Evolutionary conservation across 2,329 filamentous ascomycete genomes (phyloP), one percentile per base, ranked within the genome.

Genomic region (Fusarium nelsonii): DNA sequence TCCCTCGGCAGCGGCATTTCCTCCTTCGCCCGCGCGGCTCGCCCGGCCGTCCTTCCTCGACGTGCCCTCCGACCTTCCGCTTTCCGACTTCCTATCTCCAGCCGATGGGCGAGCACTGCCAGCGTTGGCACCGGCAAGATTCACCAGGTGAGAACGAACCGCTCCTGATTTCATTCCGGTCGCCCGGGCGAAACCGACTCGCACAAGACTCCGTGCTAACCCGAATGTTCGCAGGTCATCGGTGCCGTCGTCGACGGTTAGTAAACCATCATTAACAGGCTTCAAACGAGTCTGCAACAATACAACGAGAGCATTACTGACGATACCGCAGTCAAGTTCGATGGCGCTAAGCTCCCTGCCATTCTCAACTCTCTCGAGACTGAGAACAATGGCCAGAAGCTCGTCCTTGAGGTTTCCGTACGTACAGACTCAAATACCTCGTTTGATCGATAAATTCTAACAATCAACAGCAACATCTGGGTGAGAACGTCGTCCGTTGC

Each of bases 171-270:
- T 15, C 32, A 56, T 67, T 73, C 70, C 70, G 71, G 70, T 74
- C 67, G 69, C 69, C 72, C 73, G 63, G 51, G 34, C 56, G 30
- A 52, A 52, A 65, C 33, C 45, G 54, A 70, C 18, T 43, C 39
- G 32, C 48, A 52, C 49, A 52, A 51, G 64, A 70, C 45, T 62
- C 50, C 46, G 45, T 61, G 61, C 70, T 74, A 74, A 74, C 68
- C 50, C 53, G 58, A 70, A n/a, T 65, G 20, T 41, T 51, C 88
- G 81, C 85, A 94, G 86, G 94, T 97, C 84, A 97, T 97, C 86
- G 94, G 96, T 92, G 95, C 96, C 87, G 94, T 98, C 82, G 96
- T 98, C 78, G 96, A 98, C 86, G 94, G 93, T 97, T 87, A 86
- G 92, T 88, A 52, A 71, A 77, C 66, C 65, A 70, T 68, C 51